A percentile compares a stretch with the other conserved stretches of the same genome.
phyloP scores from a whole-genome alignment of 1,284 basidiomycete genomes.

The Ganoderma resinaceum region DNA sequence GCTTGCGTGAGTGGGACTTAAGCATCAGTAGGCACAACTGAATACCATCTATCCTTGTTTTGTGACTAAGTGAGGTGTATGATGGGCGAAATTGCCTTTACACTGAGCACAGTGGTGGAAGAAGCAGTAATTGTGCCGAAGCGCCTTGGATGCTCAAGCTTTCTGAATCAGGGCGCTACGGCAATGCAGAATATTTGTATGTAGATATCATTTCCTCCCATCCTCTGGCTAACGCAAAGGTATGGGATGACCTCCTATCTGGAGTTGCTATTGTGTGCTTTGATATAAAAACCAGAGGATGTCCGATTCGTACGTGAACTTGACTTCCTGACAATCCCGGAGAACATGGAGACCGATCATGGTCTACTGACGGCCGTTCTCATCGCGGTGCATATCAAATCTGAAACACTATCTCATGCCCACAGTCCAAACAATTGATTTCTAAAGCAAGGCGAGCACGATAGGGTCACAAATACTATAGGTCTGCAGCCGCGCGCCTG shows the following conservation, averaged over 20 bases:
- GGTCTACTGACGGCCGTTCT: background rate
- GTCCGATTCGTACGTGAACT: background rate
- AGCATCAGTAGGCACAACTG: background rate
- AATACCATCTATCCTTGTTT: background rate
- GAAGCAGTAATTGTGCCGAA: background rate
- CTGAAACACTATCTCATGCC: no score
- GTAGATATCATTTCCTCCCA: no score
- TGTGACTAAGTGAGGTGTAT: background rate
- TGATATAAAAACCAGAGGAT: no score
- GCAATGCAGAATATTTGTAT: no score
- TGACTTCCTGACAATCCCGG: background rate
- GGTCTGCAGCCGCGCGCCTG: no score
- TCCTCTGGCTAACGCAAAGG: no score
- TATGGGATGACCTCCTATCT: no score
- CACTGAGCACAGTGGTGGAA: background rate
- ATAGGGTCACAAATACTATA: no score
- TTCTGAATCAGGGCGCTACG: background rate
- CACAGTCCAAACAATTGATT: no score
- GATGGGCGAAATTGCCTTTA: background rate
- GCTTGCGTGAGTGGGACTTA: slow-evolving; percentile 12
- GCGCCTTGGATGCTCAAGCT: background rate
- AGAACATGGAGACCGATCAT: background rate
- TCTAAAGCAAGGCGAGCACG: no score
- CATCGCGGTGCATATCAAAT: background rate
- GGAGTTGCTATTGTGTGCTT: background rate